These are phyloP conservation scores for Calonectria pseudoturangicola DNA, from an alignment of 2,329 filamentous ascomycete genomes.

Conservation along the genomic window DNA sequence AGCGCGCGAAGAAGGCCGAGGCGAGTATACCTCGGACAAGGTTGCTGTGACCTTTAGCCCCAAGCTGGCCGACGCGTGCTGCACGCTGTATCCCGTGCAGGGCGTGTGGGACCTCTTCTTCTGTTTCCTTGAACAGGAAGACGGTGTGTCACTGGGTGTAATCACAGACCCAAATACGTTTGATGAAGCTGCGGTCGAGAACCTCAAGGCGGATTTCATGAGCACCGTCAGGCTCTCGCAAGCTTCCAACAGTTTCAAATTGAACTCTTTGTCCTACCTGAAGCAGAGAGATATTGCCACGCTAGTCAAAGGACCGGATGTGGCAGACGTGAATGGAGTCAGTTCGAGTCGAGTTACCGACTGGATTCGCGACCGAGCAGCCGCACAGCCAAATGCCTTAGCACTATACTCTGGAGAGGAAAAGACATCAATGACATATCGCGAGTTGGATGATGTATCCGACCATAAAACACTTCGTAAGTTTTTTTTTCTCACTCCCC, in stretches of 20 bases:
- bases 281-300: not conserved
- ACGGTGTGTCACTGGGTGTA: not conserved
- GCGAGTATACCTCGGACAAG: not conserved
- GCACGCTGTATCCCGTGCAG: not conserved
- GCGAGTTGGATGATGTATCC: not conserved
- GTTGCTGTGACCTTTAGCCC: not conserved
- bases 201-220: not conserved
- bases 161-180: not conserved
- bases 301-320: not conserved
- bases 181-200: not conserved
- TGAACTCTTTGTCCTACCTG: not conserved
- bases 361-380: not conserved
- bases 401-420: not conserved
- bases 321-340: not conserved
- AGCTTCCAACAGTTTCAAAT: not conserved
- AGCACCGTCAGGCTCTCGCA: not conserved
- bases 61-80: conserved; percentile 1
- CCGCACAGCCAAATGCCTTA: not conserved
- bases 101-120: conserved; percentile 8
- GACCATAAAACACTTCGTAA: not conserved
- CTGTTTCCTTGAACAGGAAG: not conserved
- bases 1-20: not conserved
- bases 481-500: not conserved
- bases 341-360: not conserved
- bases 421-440: not conserved